Evolutionary conservation across 306 rosid species (phyloP).

Genomic region (Prunus mume): DNA sequence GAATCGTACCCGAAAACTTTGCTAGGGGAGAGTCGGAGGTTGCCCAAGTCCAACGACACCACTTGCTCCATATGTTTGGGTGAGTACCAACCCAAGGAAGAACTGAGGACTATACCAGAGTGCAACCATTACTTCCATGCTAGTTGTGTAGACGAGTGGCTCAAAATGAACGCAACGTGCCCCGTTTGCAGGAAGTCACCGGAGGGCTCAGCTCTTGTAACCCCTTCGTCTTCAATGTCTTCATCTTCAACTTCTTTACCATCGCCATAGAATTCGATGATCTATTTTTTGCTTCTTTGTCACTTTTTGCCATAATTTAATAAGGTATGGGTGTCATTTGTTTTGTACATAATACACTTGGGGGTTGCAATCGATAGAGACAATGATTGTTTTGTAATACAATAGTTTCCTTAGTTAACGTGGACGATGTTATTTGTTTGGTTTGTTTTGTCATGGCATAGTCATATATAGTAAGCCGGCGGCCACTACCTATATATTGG

Average conservation of each 20-base stretch:
- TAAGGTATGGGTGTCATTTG: not conserved
- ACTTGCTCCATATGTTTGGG: constrained; percentile 62
- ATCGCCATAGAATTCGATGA: not conserved
- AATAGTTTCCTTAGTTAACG: not conserved
- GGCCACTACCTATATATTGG: too few species aligned
- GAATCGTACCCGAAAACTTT: constrained; percentile 59
- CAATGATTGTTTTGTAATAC: not conserved
- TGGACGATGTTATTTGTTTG: not conserved
- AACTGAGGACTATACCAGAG: constrained; percentile 58
- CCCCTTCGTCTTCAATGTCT: constrained; percentile 27
- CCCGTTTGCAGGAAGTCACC: constrained; percentile 72
- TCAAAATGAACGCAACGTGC: constrained; percentile 61
- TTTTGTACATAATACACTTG: not conserved
- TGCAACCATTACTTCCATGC: constrained; percentile 71
- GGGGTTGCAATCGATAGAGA: not conserved
- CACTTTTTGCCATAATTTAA: not conserved
- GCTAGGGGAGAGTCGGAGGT: constrained; percentile 47
- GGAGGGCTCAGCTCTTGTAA: not conserved
- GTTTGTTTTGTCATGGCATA: not conserved
- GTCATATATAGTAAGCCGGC: too few species aligned
- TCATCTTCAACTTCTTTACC: constrained; percentile 20
- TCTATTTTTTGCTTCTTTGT: not conserved
- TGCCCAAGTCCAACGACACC: constrained; percentile 51
- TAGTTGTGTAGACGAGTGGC: constrained; percentile 69
- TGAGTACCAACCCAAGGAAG: constrained; percentile 62